Percentiles rank a stretch among this genome's conserved stretches.
These are phyloP conservation scores for Myxozyma kluyveri DNA, from an alignment of 805 yeast species.

Conservation along the genomic window DNA sequence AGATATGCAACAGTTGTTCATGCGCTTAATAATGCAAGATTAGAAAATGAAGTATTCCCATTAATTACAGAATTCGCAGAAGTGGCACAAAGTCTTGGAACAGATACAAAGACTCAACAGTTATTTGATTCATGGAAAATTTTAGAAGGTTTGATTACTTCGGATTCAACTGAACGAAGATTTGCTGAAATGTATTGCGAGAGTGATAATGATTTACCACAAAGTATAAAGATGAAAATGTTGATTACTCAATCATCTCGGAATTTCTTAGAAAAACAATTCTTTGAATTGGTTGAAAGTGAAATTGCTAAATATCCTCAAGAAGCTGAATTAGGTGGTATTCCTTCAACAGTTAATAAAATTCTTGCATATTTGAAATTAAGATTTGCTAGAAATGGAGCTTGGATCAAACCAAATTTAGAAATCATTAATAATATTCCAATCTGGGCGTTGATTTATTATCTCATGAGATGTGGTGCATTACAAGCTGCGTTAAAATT, in stretches of 20 bases:
- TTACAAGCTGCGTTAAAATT: slow-evolving; percentile 72
- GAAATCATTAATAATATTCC: slow-evolving; percentile 78
- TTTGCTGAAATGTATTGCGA: slow-evolving; percentile 39
- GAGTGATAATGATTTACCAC: slow-evolving; percentile 34
- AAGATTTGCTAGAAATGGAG: slow-evolving; percentile 45
- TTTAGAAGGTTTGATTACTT: slow-evolving; percentile 47
- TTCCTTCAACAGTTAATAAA: slow-evolving; percentile 70
- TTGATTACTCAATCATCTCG: slow-evolving; percentile 56
- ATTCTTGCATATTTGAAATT: slow-evolving; percentile 59
- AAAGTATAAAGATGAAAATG: slow-evolving; percentile 40
- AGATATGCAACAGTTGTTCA: slow-evolving; percentile 69
- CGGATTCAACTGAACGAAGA: slow-evolving; percentile 34
- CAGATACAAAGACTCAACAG: slow-evolving; percentile 67
- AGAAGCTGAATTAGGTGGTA: slow-evolving; percentile 57
- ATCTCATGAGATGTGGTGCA: slow-evolving; percentile 80
- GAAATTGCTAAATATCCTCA: slow-evolving; percentile 52
- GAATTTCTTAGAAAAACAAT: slow-evolving; percentile 68
- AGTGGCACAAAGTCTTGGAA: slow-evolving; percentile 48
- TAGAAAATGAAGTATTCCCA: slow-evolving; percentile 43
- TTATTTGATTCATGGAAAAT: slow-evolving; percentile 73
- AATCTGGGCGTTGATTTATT: slow-evolving; percentile 90
- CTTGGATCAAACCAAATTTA: slow-evolving; percentile 54
- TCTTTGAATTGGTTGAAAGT: slow-evolving; percentile 67
- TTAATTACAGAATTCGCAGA: slow-evolving; percentile 60
- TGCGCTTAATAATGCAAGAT: slow-evolving; percentile 65